Evolutionary conservation across 169 alveolate species (phyloP), one percentile per base, ranked within the genome.

Genomic region (Miamiensis avidus): DNA sequence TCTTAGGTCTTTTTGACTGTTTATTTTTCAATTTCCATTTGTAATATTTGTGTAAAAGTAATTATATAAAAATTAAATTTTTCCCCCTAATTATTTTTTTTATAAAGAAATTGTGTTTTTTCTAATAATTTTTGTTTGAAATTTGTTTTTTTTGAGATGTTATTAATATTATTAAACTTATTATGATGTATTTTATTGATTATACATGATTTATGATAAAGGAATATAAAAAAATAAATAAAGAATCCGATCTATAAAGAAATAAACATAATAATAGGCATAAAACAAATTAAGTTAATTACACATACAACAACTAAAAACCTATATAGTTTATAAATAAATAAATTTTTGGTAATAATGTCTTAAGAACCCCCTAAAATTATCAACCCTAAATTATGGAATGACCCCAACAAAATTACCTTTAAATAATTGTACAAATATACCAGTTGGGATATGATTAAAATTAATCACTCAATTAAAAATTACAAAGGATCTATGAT

Each of bases 331-430:
- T 49, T 11, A 11, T 49, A 49, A 49, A 49, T 49, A 11, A 11
- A 4, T 11, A 49, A 49, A 49, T 11, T 49, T 11, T 11, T 11
- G 20, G 4, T 49, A 49, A 72, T 49, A 79, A 79, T 79, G 84
- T 34, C 64, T 72, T 64, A 79, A 72, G 76, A 79, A 28, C 69
- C 69, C 69, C 84, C 84, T 49, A 79, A 79, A 72, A 49, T 79
- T 64, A 74, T 64, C 73, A 65, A 79, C 73, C 84, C 84, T 33
- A 33, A 79, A 79, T 72, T 79, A 30, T 79, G 84, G 84, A 64
- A 75, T 32, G 65, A 79, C 65, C 84, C 84, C 49, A 65, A 79
- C 49, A 79, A 79, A 29, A 34, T 79, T 33, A 79, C 29, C 29
- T 79, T 79, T 49, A 74, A 69, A 34, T 69, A 79, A 32, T 49